These are phyloP conservation scores for Micromonas commoda DNA, from an alignment of 139 green algal species.

Conservation along the genomic window DNA sequence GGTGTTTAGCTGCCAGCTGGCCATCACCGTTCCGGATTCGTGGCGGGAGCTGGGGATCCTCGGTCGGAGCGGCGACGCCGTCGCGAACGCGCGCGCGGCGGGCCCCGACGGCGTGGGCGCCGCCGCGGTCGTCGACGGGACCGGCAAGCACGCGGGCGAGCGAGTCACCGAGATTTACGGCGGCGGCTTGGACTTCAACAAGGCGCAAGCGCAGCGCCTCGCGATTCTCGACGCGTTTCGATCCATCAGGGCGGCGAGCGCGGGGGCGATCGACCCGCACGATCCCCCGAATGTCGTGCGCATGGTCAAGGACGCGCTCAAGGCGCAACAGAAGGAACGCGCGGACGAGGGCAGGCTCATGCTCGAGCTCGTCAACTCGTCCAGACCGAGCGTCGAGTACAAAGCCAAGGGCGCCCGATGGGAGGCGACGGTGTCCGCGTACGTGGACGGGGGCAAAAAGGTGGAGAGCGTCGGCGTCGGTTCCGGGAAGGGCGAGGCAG, in stretches of 20 bases:
- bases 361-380: not conserved
- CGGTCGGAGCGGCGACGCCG: too few relatives aligned
- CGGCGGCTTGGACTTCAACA: not conserved
- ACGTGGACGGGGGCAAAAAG: slow-evolving; percentile 15
- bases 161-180: not conserved
- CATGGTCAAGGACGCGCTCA: not conserved
- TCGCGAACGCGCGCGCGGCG: not conserved
- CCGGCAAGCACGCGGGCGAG: too few relatives aligned
- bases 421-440: not conserved
- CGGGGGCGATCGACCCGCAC: not conserved
- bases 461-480: not conserved
- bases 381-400: not conserved
- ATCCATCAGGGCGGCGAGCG: not conserved
- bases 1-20: not conserved
- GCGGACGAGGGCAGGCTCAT: not conserved
- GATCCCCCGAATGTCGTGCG: not conserved
- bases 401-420: not conserved
- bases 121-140: not conserved
- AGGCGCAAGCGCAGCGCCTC: not conserved
- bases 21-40: not conserved
- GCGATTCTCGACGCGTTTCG: not conserved
- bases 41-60: not conserved
- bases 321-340: not conserved
- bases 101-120: too few relatives aligned
- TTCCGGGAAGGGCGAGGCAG: not conserved